phyloP scores from a whole-genome alignment of 2,329 filamentous ascomycete genomes.

The Orbilia quercus region DNA sequence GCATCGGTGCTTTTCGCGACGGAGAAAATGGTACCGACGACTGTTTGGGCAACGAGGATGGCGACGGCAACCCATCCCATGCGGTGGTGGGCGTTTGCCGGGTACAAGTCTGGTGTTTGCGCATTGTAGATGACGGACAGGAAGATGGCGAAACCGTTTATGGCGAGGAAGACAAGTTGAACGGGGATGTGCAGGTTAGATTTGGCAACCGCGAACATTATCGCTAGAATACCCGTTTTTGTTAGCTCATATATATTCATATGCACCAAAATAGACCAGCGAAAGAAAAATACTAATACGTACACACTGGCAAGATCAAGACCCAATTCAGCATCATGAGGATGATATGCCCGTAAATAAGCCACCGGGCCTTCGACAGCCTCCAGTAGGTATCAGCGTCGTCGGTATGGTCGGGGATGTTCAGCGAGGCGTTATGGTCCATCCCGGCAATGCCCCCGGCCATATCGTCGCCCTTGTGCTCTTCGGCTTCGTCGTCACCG shows the following conservation, averaged over 20 bases:
- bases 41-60: slow-evolving; percentile 75
- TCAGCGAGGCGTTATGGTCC: slow-evolving; percentile 51
- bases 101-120: slow-evolving; percentile 85
- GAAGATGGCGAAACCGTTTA: slow-evolving; percentile 74
- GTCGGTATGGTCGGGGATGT: slow-evolving; percentile 39
- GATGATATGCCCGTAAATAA: slow-evolving; percentile 76
- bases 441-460: slow-evolving; percentile 29
- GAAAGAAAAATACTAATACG: slow-evolving; percentile 61
- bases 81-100: slow-evolving; percentile 87
- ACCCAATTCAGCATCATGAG: slow-evolving; percentile 79
- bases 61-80: slow-evolving; percentile 85
- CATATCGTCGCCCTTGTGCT: slow-evolving; percentile 15
- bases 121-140: slow-evolving; percentile 79
- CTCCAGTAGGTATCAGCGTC: slow-evolving; percentile 53
- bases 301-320: slow-evolving; percentile 77
- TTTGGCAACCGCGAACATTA: slow-evolving; percentile 85
- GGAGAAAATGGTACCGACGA: slow-evolving; percentile 72
- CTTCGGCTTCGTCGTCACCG: slow-evolving; percentile 33
- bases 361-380: slow-evolving; percentile 58
- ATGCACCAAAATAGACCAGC: slow-evolving; percentile 1
- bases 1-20: slow-evolving; percentile 64
- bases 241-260: slow-evolving; percentile 55
- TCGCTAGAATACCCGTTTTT: slow-evolving; percentile 70
- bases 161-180: slow-evolving; percentile 75
- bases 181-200: slow-evolving; percentile 77